Evolutionary conservation across 2,329 filamentous ascomycete species (phyloP), one percentile per base, ranked within the genome.

Genomic region (Dactylellina leptospora): DNA sequence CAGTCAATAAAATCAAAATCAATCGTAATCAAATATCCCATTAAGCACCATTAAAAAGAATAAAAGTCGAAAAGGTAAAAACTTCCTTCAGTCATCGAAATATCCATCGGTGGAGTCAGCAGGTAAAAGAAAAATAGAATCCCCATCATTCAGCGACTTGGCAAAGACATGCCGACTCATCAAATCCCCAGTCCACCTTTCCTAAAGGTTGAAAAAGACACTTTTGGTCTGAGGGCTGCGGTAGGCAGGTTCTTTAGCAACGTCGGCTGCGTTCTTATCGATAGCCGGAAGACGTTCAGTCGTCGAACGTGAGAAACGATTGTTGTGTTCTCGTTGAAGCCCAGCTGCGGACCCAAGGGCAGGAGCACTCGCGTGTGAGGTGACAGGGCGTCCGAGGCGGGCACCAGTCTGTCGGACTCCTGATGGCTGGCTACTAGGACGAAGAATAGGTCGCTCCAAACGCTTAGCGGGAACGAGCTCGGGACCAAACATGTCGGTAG

Each of bases 321-420:
- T n/a, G 13, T 59, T 20, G 10, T 51, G 62, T 18, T 60, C 62
- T 18, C 38, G 53, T 6, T 33, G 38, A 4, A 23, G 25, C 2
- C 44, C 47, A 11, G 22, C 30, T 11, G 48, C 27, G 33, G 25
- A 33, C 23, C 62, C 47, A 5, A 68, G 54, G 4, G 42, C 54
- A 11, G 62, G 62, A 2, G 53, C 62, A 10, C 54, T 59, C 2
- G 45, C 62, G 18, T 68, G 62, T 2, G 61, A 40, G 10, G 51
- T 68, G n/a, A 68, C 59, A 6, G 54, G 53, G 3, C 62, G 62
- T 4, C 62, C 62, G 8, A 68, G 47, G 3, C 62, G 62, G 20
- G 62, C 16, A 2, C 45, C 11, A 13, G 45, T 18, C 22, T 51
- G 62, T 5, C 36, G 16, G 10, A 40, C 25, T 4, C 38, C 54